These are phyloP conservation scores for Ilex paraguariensis DNA, from an alignment of 305 asterid species.

Conservation along the genomic window DNA sequence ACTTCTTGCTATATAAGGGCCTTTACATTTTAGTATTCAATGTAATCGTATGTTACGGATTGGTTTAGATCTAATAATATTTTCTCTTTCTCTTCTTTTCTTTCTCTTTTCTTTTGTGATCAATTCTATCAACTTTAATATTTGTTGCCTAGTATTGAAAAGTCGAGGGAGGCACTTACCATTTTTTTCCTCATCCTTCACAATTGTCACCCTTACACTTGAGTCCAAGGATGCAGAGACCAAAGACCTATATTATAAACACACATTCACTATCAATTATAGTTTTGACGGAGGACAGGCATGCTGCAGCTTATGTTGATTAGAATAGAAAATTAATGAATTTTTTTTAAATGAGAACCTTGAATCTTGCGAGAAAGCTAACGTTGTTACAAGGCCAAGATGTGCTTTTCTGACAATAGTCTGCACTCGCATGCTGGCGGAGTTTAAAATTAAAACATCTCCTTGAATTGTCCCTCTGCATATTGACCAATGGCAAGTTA, in stretches of 20 bases:
- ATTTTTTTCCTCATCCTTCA: slow-evolving; percentile 39
- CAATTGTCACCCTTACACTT: slow-evolving; percentile 69
- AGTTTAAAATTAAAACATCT: slow-evolving; percentile 47
- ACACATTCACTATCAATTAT: slow-evolving; percentile 6
- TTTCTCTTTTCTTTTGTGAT: not conserved
- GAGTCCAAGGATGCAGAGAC: slow-evolving; percentile 84
- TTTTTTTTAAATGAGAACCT: slow-evolving; percentile 34
- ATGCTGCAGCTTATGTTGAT: not conserved
- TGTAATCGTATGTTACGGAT: no score
- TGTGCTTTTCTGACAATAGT: slow-evolving; percentile 73
- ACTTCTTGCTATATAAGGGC: no score
- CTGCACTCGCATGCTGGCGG: slow-evolving; percentile 50
- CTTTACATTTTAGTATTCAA: no score
- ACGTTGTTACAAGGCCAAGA: slow-evolving; percentile 78
- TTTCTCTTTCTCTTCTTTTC: no score
- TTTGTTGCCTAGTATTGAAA: not conserved
- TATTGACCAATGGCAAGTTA: slow-evolving; percentile 3
- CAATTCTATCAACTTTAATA: not conserved
- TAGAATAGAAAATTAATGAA: not conserved
- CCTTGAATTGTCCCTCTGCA: slow-evolving; percentile 93
- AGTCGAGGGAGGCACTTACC: slow-evolving; percentile 22
- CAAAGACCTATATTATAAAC: slow-evolving; percentile 44
- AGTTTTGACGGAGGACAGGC: not conserved
- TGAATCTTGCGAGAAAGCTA: slow-evolving; percentile 81
- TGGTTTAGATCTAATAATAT: no score